A percentile compares a stretch with the other conserved stretches of the same genome.
These are phyloP conservation scores for Microbotryum intermedium DNA, from an alignment of 1,284 basidiomycete species.

Conservation along the genomic window DNA sequence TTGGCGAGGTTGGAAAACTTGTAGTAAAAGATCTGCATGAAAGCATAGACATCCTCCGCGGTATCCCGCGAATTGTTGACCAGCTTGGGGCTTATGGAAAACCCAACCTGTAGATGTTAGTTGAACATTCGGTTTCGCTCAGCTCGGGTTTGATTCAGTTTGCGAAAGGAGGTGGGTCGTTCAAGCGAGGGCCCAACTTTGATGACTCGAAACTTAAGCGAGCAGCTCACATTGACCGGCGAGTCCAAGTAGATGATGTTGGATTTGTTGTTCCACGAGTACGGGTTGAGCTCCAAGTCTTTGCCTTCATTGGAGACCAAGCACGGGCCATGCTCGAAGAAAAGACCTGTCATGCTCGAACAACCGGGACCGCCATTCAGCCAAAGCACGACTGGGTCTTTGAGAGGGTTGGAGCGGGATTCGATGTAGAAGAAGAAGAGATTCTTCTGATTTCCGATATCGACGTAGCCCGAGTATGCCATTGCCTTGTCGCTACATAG, in stretches of 20 bases:
- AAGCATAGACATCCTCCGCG: conserved; percentile 81
- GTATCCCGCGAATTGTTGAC: conserved; percentile 65
- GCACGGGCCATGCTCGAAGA: conserved; percentile 78
- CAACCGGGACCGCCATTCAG: conserved; percentile 65
- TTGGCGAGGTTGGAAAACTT: conserved; percentile 34
- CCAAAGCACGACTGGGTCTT: conserved; percentile 79
- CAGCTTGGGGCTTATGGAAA: conserved; percentile 59
- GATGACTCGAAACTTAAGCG: conserved; percentile 34
- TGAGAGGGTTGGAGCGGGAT: conserved; percentile 55
- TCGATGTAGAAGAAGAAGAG: conserved; percentile 84
- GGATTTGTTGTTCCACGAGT: conserved; percentile 62
- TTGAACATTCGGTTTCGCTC: background rate
- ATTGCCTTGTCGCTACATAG: conserved; percentile 75
- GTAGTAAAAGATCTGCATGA: conserved; percentile 48
- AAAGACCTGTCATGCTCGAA: conserved; percentile 28
- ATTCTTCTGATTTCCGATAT: conserved; percentile 73
- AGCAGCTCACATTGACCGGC: conserved; percentile 41
- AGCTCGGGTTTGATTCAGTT: background rate
- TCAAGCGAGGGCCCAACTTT: conserved; percentile 37
- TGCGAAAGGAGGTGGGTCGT: background rate
- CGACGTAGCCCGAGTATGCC: conserved; percentile 70
- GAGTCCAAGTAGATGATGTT: conserved; percentile 70
- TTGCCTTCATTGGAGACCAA: conserved; percentile 57
- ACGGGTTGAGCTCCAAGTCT: conserved; percentile 60
- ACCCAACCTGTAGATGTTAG: conserved; percentile 61